phyloP scores from a whole-genome alignment of 116 monocot species.

The Dioscorea cayenensis region DNA sequence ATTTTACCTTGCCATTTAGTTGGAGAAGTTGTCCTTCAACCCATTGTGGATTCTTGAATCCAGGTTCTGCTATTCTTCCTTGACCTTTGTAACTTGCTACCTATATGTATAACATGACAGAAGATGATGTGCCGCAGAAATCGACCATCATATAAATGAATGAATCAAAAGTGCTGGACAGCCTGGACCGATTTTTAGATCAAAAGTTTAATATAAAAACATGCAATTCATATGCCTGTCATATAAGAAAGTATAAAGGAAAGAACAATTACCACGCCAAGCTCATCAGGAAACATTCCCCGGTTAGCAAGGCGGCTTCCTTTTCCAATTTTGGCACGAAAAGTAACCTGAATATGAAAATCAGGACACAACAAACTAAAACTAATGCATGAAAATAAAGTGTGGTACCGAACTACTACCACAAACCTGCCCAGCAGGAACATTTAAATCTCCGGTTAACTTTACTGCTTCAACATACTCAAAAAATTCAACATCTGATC shows the following conservation, averaged over 20 bases:
- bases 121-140: no score
- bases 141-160: no score
- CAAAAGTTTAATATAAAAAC: background rate
- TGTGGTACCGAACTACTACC: background rate
- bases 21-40: constrained; percentile 81
- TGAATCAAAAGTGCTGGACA: no score
- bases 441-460: constrained; percentile 88
- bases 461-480: constrained; percentile 95
- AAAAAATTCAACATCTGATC: constrained; percentile 65
- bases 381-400: constrained; percentile 9
- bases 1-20: constrained; percentile 78
- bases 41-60: constrained; percentile 88
- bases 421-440: constrained; percentile 85
- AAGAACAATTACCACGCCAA: constrained; percentile 71
- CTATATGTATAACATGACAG: constrained; percentile 12
- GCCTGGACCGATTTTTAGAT: no score
- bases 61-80: constrained; percentile 87
- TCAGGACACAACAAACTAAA: background rate
- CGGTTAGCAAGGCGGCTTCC: constrained; percentile 51
- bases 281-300: constrained; percentile 81
- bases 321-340: constrained; percentile 91
- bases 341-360: constrained; percentile 56
- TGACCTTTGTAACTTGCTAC: constrained; percentile 78
- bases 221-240: background rate
- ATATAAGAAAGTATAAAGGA: background rate